phyloP scores from a whole-genome alignment of 306 rosid species.

The Acacia melanoxylon region DNA sequence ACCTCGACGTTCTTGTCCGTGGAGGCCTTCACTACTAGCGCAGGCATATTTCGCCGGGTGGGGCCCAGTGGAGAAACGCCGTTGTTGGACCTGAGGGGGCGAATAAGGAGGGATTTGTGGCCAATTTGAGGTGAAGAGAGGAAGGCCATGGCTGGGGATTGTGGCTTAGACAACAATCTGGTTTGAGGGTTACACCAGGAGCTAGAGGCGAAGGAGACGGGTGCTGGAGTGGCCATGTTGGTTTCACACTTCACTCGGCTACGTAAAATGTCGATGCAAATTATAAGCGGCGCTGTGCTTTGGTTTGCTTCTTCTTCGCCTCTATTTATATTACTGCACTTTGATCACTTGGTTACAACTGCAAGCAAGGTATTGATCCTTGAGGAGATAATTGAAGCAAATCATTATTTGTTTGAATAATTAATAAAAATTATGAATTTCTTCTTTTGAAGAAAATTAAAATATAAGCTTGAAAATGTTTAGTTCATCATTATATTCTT shows the following conservation, averaged over 20 bases:
- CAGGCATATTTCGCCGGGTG: background rate
- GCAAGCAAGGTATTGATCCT: slow-evolving; percentile 36
- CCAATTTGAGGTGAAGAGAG: background rate
- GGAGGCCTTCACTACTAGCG: slow-evolving; percentile 25
- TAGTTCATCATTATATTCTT: background rate
- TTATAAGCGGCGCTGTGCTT: background rate
- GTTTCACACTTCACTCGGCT: background rate
- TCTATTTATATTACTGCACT: slow-evolving; percentile 13
- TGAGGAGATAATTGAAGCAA: slow-evolving; percentile 13
- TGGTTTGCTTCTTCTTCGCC: background rate
- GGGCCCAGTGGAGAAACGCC: slow-evolving; percentile 1
- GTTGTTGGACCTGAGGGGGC: background rate
- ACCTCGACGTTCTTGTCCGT: slow-evolving; percentile 45
- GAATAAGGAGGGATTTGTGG: background rate
- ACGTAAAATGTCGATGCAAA: background rate
- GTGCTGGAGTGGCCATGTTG: slow-evolving; percentile 31
- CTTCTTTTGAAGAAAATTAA: too few species aligned
- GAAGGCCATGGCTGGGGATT: background rate
- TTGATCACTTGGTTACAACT: background rate
- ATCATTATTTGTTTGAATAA: background rate
- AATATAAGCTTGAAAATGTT: background rate
- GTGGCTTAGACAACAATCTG: slow-evolving; percentile 2
- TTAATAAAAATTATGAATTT: too few species aligned
- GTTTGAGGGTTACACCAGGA: slow-evolving; percentile 20
- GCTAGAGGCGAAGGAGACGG: background rate